phyloP scores from a whole-genome alignment of 768 basidiomycete species.

The Mycena haematopus region DNA sequence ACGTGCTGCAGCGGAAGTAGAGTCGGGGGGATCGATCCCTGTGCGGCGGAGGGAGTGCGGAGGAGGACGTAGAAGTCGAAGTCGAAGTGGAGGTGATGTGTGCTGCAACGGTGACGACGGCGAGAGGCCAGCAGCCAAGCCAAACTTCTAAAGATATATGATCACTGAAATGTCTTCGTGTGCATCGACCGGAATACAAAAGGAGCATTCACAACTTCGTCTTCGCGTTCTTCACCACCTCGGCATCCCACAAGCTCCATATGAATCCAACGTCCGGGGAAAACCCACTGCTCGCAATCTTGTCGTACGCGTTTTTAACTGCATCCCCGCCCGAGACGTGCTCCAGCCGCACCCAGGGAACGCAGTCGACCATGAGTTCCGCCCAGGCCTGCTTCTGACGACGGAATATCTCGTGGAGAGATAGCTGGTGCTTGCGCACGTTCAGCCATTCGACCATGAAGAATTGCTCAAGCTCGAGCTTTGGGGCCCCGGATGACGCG shows the following conservation, averaged over 20 bases:
- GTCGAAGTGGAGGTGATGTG: too few relatives aligned
- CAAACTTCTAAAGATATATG: too few relatives aligned
- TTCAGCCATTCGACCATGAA: slow-evolving; percentile 77
- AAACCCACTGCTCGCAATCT: slow-evolving; percentile 51
- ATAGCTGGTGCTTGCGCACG: slow-evolving; percentile 55
- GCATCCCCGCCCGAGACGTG: slow-evolving; percentile 51
- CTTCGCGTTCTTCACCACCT: slow-evolving; percentile 4
- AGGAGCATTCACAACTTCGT: slow-evolving; percentile 25
- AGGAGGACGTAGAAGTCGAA: too few relatives aligned
- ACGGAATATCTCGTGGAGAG: slow-evolving; percentile 51
- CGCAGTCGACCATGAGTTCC: slow-evolving; percentile 62
- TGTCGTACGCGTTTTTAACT: slow-evolving; percentile 57
- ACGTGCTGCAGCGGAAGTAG: too few relatives aligned
- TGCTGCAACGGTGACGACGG: too few relatives aligned
- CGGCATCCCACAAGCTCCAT: slow-evolving; percentile 70
- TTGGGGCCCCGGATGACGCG: slow-evolving; percentile 15
- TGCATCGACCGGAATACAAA: neutral
- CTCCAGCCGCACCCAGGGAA: slow-evolving; percentile 60
- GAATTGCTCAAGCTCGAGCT: slow-evolving; percentile 57
- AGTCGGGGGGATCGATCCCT: too few relatives aligned
- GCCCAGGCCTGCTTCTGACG: slow-evolving; percentile 65
- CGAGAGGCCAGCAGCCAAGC: too few relatives aligned
- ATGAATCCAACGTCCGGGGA: slow-evolving; percentile 63
- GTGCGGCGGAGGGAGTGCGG: too few relatives aligned
- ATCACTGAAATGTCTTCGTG: too few relatives aligned